Percentiles rank a stretch among this genome's conserved stretches.
These are phyloP conservation scores for Trichosporon coremiiforme DNA, from an alignment of 1,284 basidiomycete genomes.

Conservation along the genomic window DNA sequence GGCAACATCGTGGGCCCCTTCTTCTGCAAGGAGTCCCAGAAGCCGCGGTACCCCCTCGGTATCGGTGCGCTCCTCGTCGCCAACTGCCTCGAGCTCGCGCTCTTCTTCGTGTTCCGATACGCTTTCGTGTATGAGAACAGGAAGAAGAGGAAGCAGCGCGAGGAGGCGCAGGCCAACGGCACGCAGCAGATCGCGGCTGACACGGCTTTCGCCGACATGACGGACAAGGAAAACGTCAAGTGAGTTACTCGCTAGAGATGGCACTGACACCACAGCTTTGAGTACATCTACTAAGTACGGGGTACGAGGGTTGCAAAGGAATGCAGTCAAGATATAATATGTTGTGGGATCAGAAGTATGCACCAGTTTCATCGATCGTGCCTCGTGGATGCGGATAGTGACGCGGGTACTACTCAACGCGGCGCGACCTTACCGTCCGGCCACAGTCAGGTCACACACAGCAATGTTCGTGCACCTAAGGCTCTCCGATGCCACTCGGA, in stretches of 20 bases:
- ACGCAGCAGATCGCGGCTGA: constrained; percentile 30
- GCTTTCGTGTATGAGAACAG: constrained; percentile 56
- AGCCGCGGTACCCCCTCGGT: constrained; percentile 57
- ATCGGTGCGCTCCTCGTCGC: constrained; percentile 57
- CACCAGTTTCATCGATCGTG: no score
- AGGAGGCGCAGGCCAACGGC: constrained; percentile 26
- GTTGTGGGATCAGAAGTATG: no score
- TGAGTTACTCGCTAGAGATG: constrained; percentile 18
- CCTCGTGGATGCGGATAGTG: no score
- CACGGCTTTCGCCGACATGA: constrained; percentile 53
- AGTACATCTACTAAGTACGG: constrained; percentile 25
- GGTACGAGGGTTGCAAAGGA: no score
- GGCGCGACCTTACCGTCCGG: no score
- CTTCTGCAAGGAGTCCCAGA: constrained; percentile 55
- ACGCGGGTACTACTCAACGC: no score
- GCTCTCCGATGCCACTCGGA: neutral
- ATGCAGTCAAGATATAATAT: no score
- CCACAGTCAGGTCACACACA: no score
- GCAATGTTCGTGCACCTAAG: no score
- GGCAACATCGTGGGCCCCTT: constrained; percentile 59
- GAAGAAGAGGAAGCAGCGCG: constrained; percentile 50
- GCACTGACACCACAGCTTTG: constrained; percentile 21
- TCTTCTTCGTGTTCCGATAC: constrained; percentile 56
- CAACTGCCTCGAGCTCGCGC: constrained; percentile 52
- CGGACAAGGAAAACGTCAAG: constrained; percentile 55